Base-by-base conservation (phyloP, 768 basidiomycete species). In the Phylloporus arenicola region DNA sequence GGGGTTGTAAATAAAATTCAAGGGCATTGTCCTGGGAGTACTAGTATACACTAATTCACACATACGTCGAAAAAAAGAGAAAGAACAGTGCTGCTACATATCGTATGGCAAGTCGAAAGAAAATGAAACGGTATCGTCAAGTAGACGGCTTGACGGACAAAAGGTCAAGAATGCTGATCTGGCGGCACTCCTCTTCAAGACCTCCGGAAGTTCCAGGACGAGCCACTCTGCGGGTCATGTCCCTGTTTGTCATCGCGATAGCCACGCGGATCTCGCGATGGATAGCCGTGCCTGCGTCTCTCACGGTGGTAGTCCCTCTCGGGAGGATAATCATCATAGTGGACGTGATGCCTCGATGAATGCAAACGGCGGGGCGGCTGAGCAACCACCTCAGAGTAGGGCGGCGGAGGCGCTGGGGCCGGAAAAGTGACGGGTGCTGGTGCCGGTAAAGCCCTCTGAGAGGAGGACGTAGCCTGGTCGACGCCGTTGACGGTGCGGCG, bases 401-500 rank as follows among this genome's bases (percentile, higher is more conserved):
- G 43, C 25, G 63, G 38, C 11, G 12, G 57, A 2, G 59, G 54
- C 2, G 13, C 45, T 14, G 27, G 49, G 12, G 38, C 35, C 24
- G 45, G 48, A 38, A 54, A 30, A 24, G 48, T 4, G 5, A 13
- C 40, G 6, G 41, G 49, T 24, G 20, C 47, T 29, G 50, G 50
- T 11, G 50, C 51, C 1, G 52, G 52, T 5, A 67, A 41, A 14
- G 57, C 55, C 47, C 54, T 60, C 16, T 30, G 54, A 43, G 52
- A 51, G 19, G 56, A 17, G 6, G 27, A 29, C 4, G 55, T 29
- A 4, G 65, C 47, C 45, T 75, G 77, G 11, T 77, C 75, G 27
- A 85, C 64, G 11, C 88, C 88, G 50, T 91, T 88, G 58, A 91
- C 71, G 14, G 79, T 83, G 58, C 75, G 74, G 3, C 80, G 69